Percentiles rank a stretch among this genome's conserved stretches.
phyloP scores from a whole-genome alignment of 106 monocot genomes.

The Acanthochlamys bracteata region DNA sequence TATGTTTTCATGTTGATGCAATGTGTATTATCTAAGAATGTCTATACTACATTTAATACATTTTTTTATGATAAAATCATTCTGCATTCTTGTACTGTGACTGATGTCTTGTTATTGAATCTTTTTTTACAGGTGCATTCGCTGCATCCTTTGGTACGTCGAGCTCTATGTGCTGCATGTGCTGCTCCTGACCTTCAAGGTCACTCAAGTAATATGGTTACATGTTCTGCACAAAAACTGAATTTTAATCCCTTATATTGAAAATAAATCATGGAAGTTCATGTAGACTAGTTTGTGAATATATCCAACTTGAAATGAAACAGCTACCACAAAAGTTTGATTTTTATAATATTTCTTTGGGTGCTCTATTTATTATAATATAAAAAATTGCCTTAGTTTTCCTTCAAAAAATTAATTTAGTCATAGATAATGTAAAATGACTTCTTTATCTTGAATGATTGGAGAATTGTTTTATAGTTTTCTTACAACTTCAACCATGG shows the following conservation, averaged over 20 bases:
- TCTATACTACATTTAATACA: neutral
- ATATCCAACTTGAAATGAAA: no score
- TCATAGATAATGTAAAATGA: no score
- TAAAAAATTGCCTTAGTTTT: no score
- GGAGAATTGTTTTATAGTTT: no score
- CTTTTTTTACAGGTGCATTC: constrained; percentile 47
- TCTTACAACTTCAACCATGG: no score
- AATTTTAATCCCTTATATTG: neutral
- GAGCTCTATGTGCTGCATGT: constrained; percentile 60
- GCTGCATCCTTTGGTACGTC: constrained; percentile 56
- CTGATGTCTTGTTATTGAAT: neutral
- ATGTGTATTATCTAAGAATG: neutral
- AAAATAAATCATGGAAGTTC: neutral
- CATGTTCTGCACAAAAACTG: neutral
- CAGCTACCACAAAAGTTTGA: no score
- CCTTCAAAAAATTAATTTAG: no score
- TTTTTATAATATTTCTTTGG: neutral
- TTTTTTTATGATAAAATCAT: neutral
- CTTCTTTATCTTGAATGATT: no score
- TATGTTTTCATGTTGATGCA: neutral
- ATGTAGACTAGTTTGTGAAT: no score
- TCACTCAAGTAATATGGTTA: no score
- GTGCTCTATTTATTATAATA: neutral
- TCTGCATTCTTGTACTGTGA: neutral
- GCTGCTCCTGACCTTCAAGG: constrained; percentile 58